Evolutionary conservation across 2,329 filamentous ascomycete genomes (phyloP).

Genomic region (Phialocephala sp.): DNA sequence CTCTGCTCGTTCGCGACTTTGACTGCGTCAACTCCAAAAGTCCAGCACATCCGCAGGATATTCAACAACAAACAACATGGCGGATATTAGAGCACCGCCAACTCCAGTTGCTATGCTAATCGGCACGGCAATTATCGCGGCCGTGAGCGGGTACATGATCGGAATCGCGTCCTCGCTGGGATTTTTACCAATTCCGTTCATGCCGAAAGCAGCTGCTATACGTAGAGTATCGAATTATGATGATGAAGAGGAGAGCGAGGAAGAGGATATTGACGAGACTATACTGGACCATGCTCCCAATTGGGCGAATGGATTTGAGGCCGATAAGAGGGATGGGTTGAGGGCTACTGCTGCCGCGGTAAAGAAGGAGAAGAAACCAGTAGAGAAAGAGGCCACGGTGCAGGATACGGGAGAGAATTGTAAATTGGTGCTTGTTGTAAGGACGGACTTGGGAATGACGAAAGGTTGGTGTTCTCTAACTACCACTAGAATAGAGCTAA

Average conservation of each 20-base stretch:
- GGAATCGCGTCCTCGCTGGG: constrained; percentile 76
- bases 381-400: constrained; percentile 50
- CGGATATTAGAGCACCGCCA: constrained; percentile 37
- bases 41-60: neutral
- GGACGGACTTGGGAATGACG: constrained; percentile 95
- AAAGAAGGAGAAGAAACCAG: constrained; percentile 35
- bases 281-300: constrained; percentile 70
- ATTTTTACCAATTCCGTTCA: constrained; percentile 65
- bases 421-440: constrained; percentile 90
- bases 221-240: constrained; percentile 57
- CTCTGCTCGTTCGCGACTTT: neutral
- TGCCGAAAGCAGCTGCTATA: constrained; percentile 45
- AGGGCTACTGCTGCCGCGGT: constrained; percentile 38
- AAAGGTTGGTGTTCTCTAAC: constrained; percentile 68
- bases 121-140: constrained; percentile 74
- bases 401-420: constrained; percentile 73
- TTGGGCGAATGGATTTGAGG: constrained; percentile 66
- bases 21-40: constrained; percentile 1
- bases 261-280: constrained; percentile 66
- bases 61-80: constrained; percentile 27
- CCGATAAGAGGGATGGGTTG: constrained; percentile 63
- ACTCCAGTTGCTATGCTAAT: constrained; percentile 61
- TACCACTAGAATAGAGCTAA: constrained; percentile 16
- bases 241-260: constrained; percentile 71
- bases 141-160: constrained; percentile 80